Base-by-base conservation (phyloP, 306 rosid genomes). In the Sophora flavescens region DNA sequence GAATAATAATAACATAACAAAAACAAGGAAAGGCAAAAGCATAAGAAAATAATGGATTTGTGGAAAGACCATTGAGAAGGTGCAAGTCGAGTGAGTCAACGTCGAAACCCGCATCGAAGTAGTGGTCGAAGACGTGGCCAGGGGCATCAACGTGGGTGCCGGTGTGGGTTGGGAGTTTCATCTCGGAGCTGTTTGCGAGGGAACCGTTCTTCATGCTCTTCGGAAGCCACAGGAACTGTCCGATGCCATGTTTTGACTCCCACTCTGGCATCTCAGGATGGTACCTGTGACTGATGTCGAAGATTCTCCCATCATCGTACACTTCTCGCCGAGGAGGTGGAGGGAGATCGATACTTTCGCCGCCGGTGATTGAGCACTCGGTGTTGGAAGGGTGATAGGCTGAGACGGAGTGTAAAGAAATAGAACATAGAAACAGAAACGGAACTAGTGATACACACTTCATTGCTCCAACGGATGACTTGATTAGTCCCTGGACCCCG, bases 61-160 rank as follows among this genome's bases (percentile, higher is more conserved):
- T 59, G 16, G 6, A n/a, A 64, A 18, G 9, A 90, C 96, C 97
- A 64, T 91, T 93, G 61, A 93, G 97, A 38, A 90, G 78, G 33
- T 87, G 91, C 60, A 93, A 70, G 72, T 93, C 97, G 16, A 93
- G 97, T 0, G 97, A 61, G 61, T 93, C 98, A 11, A 93, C 93
- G 6, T 91, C 96, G 75, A 90, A 93, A 6, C 96, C 93, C 3
- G 96, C 96, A 6, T 93, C 96, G 54, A 91, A 86, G 85, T 93
- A 91, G 78, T 82, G 92, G 41, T 93, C 97, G 76, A 59, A 74
- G 68, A 93, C 58, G 63, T 93, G 98, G 0, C 98, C 96, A 0
- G 98, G 97, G 8, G 97, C 74, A 22, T 91, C 97, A 47, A 93
- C 93, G 58, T 93, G 98, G 13, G 97, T 93, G 38, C 97, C 98